Conservation (phyloP, 1,284 basidiomycete genomes). For the Malassezia yamatoensis region DNA sequence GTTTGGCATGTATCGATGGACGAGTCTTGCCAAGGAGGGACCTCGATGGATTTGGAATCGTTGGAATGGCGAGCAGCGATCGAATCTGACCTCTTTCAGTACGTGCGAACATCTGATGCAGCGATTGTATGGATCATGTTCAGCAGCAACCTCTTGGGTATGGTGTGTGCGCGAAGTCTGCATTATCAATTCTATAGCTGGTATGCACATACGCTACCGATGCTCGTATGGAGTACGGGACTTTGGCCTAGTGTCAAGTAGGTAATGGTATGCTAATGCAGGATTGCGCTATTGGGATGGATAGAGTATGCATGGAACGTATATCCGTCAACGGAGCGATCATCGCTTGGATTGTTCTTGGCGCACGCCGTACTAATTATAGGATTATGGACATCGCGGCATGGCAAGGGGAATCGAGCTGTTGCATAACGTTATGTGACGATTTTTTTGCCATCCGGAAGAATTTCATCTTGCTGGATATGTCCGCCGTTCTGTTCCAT, state of each 20-base stretch:
- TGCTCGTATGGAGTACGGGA: constrained; percentile 60
- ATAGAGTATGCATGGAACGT: constrained; percentile 36
- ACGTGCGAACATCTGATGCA: constrained; percentile 43
- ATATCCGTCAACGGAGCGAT: constrained; percentile 27
- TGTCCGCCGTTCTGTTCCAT: constrained; percentile 16
- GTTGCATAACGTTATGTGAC: constrained; percentile 1
- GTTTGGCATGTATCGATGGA: constrained; percentile 59
- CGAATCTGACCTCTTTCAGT: not conserved
- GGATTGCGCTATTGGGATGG: constrained; percentile 11
- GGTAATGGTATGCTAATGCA: not conserved
- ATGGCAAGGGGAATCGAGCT: not conserved
- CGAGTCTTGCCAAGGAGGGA: constrained; percentile 62
- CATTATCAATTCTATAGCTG: constrained; percentile 99
- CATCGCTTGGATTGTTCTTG: constrained; percentile 23
- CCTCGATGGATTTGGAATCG: constrained; percentile 56
- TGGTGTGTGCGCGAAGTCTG: constrained; percentile 82
- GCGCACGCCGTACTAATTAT: constrained; percentile 24
- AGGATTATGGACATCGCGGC: constrained; percentile 17
- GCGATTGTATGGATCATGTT: constrained; percentile 73
- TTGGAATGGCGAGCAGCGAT: constrained; percentile 15
- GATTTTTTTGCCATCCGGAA: constrained; percentile 16
- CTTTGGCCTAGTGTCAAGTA: constrained; percentile 21
- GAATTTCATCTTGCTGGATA: constrained; percentile 6
- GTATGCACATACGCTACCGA: constrained; percentile 89
- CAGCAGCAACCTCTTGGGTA: constrained; percentile 83